Percentiles rank a stretch among this genome's conserved stretches.
Conservation (phyloP, 2,329 filamentous ascomycete genomes). For the Colletotrichum salicis region DNA sequence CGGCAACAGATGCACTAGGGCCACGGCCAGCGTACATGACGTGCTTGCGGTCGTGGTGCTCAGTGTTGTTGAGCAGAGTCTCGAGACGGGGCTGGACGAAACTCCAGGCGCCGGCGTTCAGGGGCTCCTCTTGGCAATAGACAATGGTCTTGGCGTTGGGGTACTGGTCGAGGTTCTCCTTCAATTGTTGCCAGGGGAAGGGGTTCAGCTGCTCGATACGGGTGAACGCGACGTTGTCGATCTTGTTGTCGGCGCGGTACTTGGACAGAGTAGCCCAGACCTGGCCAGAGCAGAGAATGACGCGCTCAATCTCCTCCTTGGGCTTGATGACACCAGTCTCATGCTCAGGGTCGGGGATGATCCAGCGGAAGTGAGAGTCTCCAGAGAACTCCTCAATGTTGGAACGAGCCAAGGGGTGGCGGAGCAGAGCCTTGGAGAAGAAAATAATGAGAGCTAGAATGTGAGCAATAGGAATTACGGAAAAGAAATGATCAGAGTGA, state of each 20-base stretch:
- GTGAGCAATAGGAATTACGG: conserved; percentile 39
- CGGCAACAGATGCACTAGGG: conserved; percentile 93
- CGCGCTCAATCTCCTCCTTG: conserved; percentile 89
- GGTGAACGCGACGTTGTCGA: conserved; percentile 92
- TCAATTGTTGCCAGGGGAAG: conserved; percentile 97
- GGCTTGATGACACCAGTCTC: conserved; percentile 77
- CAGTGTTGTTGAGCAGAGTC: conserved; percentile 91
- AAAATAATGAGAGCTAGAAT: conserved; percentile 86
- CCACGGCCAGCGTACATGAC: conserved; percentile 97
- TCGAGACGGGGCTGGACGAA: conserved; percentile 98
- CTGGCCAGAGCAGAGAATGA: conserved; percentile 94
- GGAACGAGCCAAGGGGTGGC: conserved; percentile 92
- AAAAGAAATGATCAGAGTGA: conserved; percentile 5
- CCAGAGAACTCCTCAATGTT: conserved; percentile 90
- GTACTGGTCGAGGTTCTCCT: conserved; percentile 96
- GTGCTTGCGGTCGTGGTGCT: conserved; percentile 93
- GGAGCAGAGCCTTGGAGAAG: conserved; percentile 97
- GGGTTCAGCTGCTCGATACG: conserved; percentile 98
- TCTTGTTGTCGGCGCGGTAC: conserved; percentile 85
- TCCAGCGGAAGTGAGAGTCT: conserved; percentile 95
- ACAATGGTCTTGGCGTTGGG: conserved; percentile 98
- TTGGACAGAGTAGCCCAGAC: conserved; percentile 92
- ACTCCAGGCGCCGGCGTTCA: conserved; percentile 96
- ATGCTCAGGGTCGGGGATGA: conserved; percentile 91
- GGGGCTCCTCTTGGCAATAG: conserved; percentile 96